A percentile compares a stretch with the other conserved stretches of the same genome.
Conservation (phyloP, 192 early-diverging fungal species). For the Rhizophagus clarus region DNA sequence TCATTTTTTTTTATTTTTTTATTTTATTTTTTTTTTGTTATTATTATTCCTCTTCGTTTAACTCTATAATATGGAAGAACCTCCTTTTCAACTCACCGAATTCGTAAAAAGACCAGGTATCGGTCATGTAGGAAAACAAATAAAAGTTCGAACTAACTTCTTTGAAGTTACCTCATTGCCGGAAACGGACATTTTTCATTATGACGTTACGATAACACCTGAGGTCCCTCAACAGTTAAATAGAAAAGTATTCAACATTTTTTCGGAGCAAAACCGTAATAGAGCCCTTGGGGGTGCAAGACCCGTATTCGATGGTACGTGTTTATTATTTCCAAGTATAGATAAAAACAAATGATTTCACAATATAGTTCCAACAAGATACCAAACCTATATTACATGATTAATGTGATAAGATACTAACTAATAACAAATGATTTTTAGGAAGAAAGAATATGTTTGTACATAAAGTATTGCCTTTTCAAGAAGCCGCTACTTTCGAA, state of each 20-base stretch:
- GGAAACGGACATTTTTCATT: slow-evolving; percentile 75
- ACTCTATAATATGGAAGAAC: not conserved
- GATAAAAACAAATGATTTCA: not conserved
- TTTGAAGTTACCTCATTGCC: slow-evolving; percentile 75
- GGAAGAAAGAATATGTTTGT: slow-evolving; percentile 79
- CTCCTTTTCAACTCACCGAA: slow-evolving; percentile 32
- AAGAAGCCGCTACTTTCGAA: slow-evolving; percentile 56
- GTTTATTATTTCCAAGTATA: not conserved
- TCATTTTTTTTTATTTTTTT: too few species aligned
- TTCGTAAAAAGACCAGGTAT: slow-evolving; percentile 47
- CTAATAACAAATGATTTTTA: slow-evolving; percentile 57
- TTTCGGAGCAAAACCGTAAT: slow-evolving; percentile 53
- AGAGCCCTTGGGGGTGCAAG: slow-evolving; percentile 59
- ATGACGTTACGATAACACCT: slow-evolving; percentile 76
- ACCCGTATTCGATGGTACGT: slow-evolving; percentile 72
- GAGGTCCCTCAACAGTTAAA: slow-evolving; percentile 78
- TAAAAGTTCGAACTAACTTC: slow-evolving; percentile 68
- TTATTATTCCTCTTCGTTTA: not conserved
- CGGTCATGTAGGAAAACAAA: slow-evolving; percentile 48
- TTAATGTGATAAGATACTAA: not conserved
- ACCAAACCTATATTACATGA: too few species aligned
- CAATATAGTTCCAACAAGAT: too few species aligned
- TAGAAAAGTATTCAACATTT: slow-evolving; percentile 65
- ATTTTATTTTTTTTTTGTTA: too few species aligned
- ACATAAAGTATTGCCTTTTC: slow-evolving; percentile 51